Percentiles rank a stretch among this genome's conserved stretches.
Conservation (phyloP, 257 asterid species). For the Solanum verrucosum region DNA sequence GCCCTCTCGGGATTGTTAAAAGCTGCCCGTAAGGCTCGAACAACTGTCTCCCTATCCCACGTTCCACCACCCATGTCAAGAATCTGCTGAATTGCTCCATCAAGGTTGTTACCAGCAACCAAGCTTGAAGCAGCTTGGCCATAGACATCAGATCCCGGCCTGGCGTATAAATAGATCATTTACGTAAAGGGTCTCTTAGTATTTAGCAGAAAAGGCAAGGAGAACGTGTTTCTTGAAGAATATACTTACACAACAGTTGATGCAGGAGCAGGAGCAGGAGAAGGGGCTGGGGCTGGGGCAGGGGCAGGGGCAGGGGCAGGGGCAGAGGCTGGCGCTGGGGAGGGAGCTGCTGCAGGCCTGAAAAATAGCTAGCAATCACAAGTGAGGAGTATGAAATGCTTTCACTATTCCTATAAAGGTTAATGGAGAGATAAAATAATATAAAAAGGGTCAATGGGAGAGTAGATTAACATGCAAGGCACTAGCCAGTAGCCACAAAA, state of each 20-base stretch:
- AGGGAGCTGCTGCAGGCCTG: not conserved
- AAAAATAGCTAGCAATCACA: not conserved
- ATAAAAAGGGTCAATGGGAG: not conserved
- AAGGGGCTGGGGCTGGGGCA: not conserved
- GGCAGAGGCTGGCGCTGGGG: not conserved
- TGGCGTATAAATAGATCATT: slow-evolving; percentile 7
- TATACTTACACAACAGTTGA: slow-evolving; percentile 12
- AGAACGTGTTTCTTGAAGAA: not conserved
- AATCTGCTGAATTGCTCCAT: slow-evolving; percentile 62
- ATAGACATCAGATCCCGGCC: slow-evolving; percentile 44
- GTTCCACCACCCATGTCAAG: slow-evolving; percentile 90
- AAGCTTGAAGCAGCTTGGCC: slow-evolving; percentile 63
- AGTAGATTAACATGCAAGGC: not conserved
- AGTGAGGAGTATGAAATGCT: not conserved
- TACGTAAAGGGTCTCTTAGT: not conserved
- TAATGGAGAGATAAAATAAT: not conserved
- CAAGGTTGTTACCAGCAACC: slow-evolving; percentile 69
- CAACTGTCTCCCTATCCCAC: slow-evolving; percentile 84
- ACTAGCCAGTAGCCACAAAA: not conserved
- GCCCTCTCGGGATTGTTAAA: slow-evolving; percentile 88
- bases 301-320: not conserved
- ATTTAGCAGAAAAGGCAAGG: slow-evolving; percentile 4
- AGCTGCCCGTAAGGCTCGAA: slow-evolving; percentile 85
- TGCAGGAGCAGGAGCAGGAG: slow-evolving; percentile 4
- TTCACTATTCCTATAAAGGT: not conserved